Evolutionary conservation across 2,329 filamentous ascomycete genomes (phyloP), one percentile per base, ranked within the genome.

Genomic region (Metarhizium humberi): DNA sequence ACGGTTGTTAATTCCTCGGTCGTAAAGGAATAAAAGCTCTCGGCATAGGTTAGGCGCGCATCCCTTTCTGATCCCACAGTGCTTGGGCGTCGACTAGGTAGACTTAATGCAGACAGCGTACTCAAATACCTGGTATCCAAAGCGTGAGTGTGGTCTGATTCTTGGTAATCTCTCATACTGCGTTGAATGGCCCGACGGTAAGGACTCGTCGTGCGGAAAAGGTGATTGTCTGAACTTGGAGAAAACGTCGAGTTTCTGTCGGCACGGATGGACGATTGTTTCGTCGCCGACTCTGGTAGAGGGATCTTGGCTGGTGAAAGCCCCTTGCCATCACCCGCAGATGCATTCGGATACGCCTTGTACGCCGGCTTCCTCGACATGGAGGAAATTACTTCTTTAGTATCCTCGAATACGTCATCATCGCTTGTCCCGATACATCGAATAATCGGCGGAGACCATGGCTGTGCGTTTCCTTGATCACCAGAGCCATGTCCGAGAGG

Each of bases 181-280:
- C 74, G 72, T 48, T 71, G 74, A 36, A 84, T 62, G 2, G 75
- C 77, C 30, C 75, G 75, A 3, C 80, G 75, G 59, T 78, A 85
- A 0, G 80, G 79, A 54, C 80, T 84, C 30, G 73, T 69, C 0
- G 78, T 78, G 32, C 79, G 73, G 57, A 82, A 81, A 1, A 81
- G 66, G 57, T 79, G 75, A 16, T 73, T 74, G 1, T 72, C 67
- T 2, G 77, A 75, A 48, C 78, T 82, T 1, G 74, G 77, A 59
- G 80, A 80, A 59, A 80, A 78, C 0, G 73, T 74, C 1, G 77
- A 78, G 56, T 71, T 75, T 25, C 73, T 69, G 51, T 75, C 69
- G 0, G 71, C 72, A 6, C 75, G 57, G 0, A 67, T 60, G 46
- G 63, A 69, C 2, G 60, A 57, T 2, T 60, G 57, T 25, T 64